Evolutionary conservation across 2,329 filamentous ascomycete species (phyloP), one percentile per base, ranked within the genome.

Genomic region (Pleurostoma richardsiae): DNA sequence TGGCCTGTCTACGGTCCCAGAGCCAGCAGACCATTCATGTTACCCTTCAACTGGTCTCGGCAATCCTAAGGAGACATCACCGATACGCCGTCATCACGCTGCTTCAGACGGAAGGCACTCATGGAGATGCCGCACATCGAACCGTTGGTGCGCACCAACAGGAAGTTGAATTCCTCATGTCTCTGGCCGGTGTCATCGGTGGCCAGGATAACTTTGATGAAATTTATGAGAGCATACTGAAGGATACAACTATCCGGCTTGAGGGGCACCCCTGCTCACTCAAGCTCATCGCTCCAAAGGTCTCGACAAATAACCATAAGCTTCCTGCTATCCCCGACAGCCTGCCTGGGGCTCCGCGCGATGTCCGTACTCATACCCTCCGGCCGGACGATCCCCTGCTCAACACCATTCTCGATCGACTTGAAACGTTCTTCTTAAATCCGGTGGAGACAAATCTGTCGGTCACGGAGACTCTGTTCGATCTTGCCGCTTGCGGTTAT

Each of bases 21-120:
- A 96, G 94, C 58, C 80, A 87, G 44, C 91, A 96, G 61, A 97
- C 94, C 1, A 86, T 96, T 11, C 83, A 89, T 52, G 89, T 95
- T 8, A 95, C 92, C 0, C 73, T 99, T 41, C 90, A 92, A 55
- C 76, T 99, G 5, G 79, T 95, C 11, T 92, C 90, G 3, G 84
- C 90, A 8, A 88, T 99, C 52, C 73, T 97, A 48, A 85, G 86
- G 61, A 83, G 90, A 54, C 92, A 97, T 63, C 91, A 95, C 62
- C 81, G 83, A 40, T 96, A 96, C 66, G 89, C 91, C 4, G 77
- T 90, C 36, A 81, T 82, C 29, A 90, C 87, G 0, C 71, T 96
- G 2, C 73, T 95, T 33, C 84, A 83, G 58, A 85, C 84, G 2
- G 79, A 83, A 51, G 70, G 76, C 30, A 67, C 82, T 4, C 69